Percentiles rank a stretch among this genome's conserved stretches.
These are phyloP conservation scores for Chaetomium globosum DNA, from an alignment of 2,329 filamentous ascomycete species.

Conservation along the genomic window DNA sequence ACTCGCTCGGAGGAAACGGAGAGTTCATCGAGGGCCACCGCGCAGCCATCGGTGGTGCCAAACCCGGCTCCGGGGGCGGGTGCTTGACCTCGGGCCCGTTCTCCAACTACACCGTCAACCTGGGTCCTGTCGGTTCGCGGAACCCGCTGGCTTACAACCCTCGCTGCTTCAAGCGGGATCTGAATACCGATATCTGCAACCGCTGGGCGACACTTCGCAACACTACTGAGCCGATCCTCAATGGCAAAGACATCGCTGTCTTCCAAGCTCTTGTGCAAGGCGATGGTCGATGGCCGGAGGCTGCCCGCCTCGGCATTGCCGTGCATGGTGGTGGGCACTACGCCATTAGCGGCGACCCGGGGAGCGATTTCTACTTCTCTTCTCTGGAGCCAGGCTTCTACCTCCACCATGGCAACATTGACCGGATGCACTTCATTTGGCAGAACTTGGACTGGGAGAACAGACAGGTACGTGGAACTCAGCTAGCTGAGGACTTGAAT, in stretches of 20 bases:
- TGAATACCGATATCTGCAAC: constrained; percentile 30
- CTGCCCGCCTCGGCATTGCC: constrained; percentile 38
- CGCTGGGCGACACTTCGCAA: constrained; percentile 31
- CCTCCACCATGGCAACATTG: constrained; percentile 51
- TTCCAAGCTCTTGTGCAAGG: constrained; percentile 47
- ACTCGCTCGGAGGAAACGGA: constrained; percentile 41
- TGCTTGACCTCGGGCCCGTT: constrained; percentile 40
- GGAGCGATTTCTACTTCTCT: constrained; percentile 49
- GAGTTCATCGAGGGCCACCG: constrained; percentile 34
- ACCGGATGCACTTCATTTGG: constrained; percentile 54
- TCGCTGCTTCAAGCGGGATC: constrained; percentile 43
- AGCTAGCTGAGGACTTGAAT: neutral
- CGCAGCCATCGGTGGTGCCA: constrained; percentile 28
- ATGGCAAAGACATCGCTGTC: constrained; percentile 38
- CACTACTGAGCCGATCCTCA: constrained; percentile 41
- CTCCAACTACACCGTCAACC: constrained; percentile 39
- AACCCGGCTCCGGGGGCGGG: constrained; percentile 44
- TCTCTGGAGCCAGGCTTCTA: constrained; percentile 52
- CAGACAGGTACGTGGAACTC: constrained; percentile 35
- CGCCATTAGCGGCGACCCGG: constrained; percentile 51
- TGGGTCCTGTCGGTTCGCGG: constrained; percentile 37
- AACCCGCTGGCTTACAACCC: constrained; percentile 42
- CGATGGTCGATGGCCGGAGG: constrained; percentile 33
- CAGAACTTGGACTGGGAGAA: constrained; percentile 50
- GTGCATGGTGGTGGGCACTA: constrained; percentile 49